Base-by-base conservation (phyloP, 192 early-diverging fungal species). In the Phycomyces blakesleeanus region DNA sequence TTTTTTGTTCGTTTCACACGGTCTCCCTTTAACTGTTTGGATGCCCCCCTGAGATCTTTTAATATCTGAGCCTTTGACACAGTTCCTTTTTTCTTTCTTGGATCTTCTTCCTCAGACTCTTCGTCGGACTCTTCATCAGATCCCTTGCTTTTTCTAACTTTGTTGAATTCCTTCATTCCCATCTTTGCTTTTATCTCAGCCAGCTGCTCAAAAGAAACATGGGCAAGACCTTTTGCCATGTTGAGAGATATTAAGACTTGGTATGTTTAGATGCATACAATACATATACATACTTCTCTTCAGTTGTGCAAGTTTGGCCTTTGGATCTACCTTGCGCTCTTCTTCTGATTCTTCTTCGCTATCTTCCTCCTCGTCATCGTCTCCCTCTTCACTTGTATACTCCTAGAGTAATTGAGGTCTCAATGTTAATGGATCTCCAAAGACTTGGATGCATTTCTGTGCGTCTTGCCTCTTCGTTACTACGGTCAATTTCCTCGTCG, bases 151-250 rank as follows among this genome's bases (percentile, higher is more conserved):
- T 76, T 65, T 34, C 70, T 68, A 14, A 78, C 73, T 56, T 78
- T 62, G 58, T 82, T 82, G 49, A 88, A 87, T 38, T 80, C 82
- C 55, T 88, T 85, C 64, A 76, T 76, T 15, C 86, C 87, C 55
- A 91, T 69, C 58, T 89, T 88, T 59, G 83, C 70, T 75, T 92
- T 88, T 24, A 93, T 85, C 51, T 89, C 85, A 52, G 90, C 79
- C 22, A 93, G 69, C 60, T 93, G 83, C 63, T 85, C 87, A 68
- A 95, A 95, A 8, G 91, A 84, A 16, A 92, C 83, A 51, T 89
- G 85, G 6, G 90, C 86, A 5, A 95, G 81, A 68, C 67, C 77
- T 82, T 67, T 29, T 24, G 7, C 22, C 42, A 52, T 5, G 53
- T 51, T n/a, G n/a, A 42, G 26, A 26, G 57, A 59, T 14, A 59